These are phyloP conservation scores for Stagonosporopsis cucurbitacearum DNA, from an alignment of 2,329 filamentous ascomycete genomes.

Conservation along the genomic window DNA sequence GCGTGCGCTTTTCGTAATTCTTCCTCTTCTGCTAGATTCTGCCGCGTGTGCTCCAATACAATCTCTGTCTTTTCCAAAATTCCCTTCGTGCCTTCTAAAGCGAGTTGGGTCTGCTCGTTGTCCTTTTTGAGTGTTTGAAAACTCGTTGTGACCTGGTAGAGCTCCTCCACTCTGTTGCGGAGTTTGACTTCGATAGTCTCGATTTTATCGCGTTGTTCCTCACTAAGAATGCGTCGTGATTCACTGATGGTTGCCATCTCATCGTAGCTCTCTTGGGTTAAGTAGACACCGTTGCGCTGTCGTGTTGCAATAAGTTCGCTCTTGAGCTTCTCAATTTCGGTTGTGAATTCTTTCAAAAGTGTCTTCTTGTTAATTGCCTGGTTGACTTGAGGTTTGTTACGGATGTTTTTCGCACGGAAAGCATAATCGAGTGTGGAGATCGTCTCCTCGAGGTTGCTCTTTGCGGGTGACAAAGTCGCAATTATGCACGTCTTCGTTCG, in stretches of 20 bases:
- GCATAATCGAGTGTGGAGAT: conserved; percentile 98
- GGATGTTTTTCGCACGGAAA: conserved; percentile 97
- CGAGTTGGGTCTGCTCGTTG: conserved; percentile 75
- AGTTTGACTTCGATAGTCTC: conserved; percentile 90
- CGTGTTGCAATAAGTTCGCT: conserved; percentile 90
- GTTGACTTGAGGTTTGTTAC: conserved; percentile 96
- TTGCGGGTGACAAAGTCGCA: conserved; percentile 91
- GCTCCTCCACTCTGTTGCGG: conserved; percentile 90
- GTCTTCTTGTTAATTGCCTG: conserved; percentile 92
- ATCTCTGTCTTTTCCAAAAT: conserved; percentile 88
- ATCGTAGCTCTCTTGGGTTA: conserved; percentile 87
- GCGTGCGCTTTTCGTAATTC: conserved; percentile 83
- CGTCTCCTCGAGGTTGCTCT: conserved; percentile 95
- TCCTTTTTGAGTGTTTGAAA: conserved; percentile 91
- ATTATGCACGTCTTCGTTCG: conserved; percentile 99
- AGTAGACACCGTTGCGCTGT: conserved; percentile 92
- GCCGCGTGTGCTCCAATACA: conserved; percentile 77
- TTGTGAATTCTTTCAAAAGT: conserved; percentile 84
- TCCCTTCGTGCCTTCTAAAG: conserved; percentile 79
- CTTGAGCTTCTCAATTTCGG: conserved; percentile 93
- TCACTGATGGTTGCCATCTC: conserved; percentile 92
- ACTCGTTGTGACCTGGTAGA: conserved; percentile 83
- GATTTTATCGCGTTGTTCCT: conserved; percentile 91
- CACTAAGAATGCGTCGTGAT: conserved; percentile 85
- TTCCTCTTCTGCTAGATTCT: conserved; percentile 79